Base-by-base conservation (phyloP, 768 basidiomycete genomes). In the Auricularia auricula-judae region DNA sequence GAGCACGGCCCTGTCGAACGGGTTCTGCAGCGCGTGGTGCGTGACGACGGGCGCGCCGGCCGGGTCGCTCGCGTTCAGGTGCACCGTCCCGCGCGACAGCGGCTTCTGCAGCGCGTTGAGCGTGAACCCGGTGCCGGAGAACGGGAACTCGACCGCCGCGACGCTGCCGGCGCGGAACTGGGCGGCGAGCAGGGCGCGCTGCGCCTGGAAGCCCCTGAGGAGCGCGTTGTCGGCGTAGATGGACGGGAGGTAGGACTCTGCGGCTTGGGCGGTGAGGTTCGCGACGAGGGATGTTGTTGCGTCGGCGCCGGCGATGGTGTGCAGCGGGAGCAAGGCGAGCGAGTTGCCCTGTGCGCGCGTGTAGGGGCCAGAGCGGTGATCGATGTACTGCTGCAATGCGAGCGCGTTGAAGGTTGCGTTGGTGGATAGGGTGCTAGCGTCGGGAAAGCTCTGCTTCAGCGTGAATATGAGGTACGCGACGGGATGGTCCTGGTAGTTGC, bases 401-500 rank as follows among this genome's bases (percentile, higher is more conserved):
- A 14, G 23, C 33, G 56, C 56, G 5, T 59, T 23, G 56, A 59
- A 59, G 7, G 56, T 59, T 8, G 56, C 34, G 18, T 59, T 59
- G 34, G 21, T 33, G 4, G 23, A 4, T 8, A 59, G 29, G 14
- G 56, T 7, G 3, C 14, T 29, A 14, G 56, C 16, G 34, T 59
- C 33, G 4, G 56, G 56, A 14, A 34, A 35, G 23, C 11, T 35
- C 23, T 23, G 29, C 10, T 21, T 59, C 36, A 60, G 62, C 67
- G 69, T 14, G 72, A 67, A 73, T 72, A 14, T 4, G 23, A 29
- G 47, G 3, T 36, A 60, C 14, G 63, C 14, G 11, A 35, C 2
- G 42, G 54, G 8, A 12, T 66, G 65, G 60, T 78, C 76, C 62
- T 78, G 74, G n/a, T 79, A 66, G 66, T 80, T 78, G 59, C 72